These are phyloP conservation scores for Cryptococcus amylolentus DNA, from an alignment of 1,284 basidiomycete species.

Conservation along the genomic window DNA sequence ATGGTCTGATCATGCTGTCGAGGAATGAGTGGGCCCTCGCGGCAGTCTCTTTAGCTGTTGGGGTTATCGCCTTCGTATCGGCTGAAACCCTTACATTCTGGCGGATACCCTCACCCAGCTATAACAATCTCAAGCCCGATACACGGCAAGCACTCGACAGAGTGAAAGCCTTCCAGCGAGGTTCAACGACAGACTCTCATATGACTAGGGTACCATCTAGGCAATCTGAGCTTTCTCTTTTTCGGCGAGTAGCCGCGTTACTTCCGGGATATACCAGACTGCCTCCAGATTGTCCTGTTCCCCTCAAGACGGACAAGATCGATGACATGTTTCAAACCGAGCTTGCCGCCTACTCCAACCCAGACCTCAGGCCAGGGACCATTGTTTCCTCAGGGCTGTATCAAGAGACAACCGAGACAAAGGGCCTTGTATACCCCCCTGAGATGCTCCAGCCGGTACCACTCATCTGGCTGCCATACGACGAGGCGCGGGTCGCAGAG, in stretches of 20 bases:
- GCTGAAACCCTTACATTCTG: conserved; percentile 24
- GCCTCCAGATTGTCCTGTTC: conserved; percentile 22
- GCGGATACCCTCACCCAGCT: conserved; percentile 1
- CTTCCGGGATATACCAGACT: conserved; percentile 23
- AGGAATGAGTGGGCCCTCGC: conserved; percentile 67
- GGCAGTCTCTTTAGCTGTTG: conserved; percentile 59
- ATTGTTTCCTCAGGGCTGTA: not conserved
- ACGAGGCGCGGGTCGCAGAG: conserved; percentile 61
- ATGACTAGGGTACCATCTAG: not conserved
- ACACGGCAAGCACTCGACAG: conserved; percentile 9
- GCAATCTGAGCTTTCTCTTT: conserved; percentile 20
- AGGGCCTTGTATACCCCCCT: conserved; percentile 69
- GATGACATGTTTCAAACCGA: conserved; percentile 74
- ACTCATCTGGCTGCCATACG: conserved; percentile 74
- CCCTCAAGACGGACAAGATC: conserved; percentile 62
- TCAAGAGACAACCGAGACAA: not conserved
- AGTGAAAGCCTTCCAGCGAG: not conserved
- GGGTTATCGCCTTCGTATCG: conserved; percentile 47
- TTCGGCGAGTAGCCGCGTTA: conserved; percentile 14
- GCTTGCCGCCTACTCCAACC: conserved; percentile 48
- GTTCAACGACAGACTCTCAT: not conserved
- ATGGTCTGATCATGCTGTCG: conserved; percentile 67
- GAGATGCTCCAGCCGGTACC: conserved; percentile 70
- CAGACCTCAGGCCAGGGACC: conserved; percentile 2
- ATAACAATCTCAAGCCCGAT: not conserved